Evolutionary conservation across 257 asterid genomes (phyloP), one percentile per base, ranked within the genome.

Genomic region (Mitragyna speciosa): DNA sequence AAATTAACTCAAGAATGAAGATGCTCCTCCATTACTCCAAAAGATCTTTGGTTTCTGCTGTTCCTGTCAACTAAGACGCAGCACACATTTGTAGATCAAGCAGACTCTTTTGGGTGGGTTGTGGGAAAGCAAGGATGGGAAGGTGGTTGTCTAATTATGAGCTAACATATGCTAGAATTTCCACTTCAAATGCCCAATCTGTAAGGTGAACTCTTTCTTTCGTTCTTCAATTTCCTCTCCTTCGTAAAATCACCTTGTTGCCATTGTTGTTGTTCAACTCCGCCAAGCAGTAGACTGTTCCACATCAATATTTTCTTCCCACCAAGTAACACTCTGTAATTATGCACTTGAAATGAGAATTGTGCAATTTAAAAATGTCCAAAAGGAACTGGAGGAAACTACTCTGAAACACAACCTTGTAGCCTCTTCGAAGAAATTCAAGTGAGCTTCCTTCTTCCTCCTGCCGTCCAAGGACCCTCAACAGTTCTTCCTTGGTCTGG

Each of bases 371-470:
- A 26, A 71, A 26, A 41, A 70, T 15, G 30, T 61, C 33, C 15
- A 10, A 11, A 59, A 61, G 33, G 67, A 61, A 11, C 69, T 52
- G 30, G 65, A 59, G n/a, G 65, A 68, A 36, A 58, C 49, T 76
- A 54, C 30, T 24, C 30, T 17, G 5, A 61, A 43, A 24, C 58
- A 36, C 33, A 75, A 94, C 99, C 98, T 93, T 95, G 90, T 88
- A 91, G 78, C 99, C 99, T 86, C 94, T 87, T 84, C 99, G 90
- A 72, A 95, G 98, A 88, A 95, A 95, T 86, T 92, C 92, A 67
- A 95, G 89, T n/a, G 98, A 92, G 91, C 99, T 95, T 85, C 99
- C 99, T 87, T 89, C 83, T 83, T 88, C 97, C 81, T 95, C 99
- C 82, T 90, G 86, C 75, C 93, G 89, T 77, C 99, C 99, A 6